phyloP scores from a whole-genome alignment of 805 yeast genomes.

The Myxozyma monticola region DNA sequence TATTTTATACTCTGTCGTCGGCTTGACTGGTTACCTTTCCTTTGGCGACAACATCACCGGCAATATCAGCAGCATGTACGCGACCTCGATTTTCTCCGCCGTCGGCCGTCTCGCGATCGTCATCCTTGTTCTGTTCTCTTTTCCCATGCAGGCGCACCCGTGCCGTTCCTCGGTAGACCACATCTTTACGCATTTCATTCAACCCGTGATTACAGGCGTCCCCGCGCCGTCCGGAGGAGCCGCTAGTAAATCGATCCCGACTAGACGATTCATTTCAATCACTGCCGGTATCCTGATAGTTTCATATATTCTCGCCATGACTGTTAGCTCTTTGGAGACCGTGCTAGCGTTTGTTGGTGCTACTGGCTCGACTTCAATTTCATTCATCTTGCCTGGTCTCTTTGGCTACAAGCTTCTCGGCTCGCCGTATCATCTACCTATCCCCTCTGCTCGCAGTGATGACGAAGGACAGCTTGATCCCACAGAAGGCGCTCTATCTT shows the following conservation, averaged over 20 bases:
- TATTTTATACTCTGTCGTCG: slow-evolving; percentile 65
- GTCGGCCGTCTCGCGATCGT: slow-evolving; percentile 81
- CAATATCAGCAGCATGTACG: slow-evolving; percentile 77
- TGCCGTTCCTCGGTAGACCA: slow-evolving; percentile 80
- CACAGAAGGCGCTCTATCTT: slow-evolving; percentile 2
- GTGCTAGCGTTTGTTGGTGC: slow-evolving; percentile 89
- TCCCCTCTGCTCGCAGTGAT: slow-evolving; percentile 14
- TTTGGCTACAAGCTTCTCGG: slow-evolving; percentile 76
- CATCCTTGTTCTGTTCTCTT: slow-evolving; percentile 75
- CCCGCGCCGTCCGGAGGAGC: slow-evolving; percentile 37
- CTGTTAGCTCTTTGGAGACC: slow-evolving; percentile 71
- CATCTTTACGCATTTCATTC: slow-evolving; percentile 40
- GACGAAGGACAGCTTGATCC: slow-evolving; percentile 14
- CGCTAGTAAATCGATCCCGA: slow-evolving; percentile 15
- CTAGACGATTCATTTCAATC: slow-evolving; percentile 40
- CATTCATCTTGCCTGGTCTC: slow-evolving; percentile 85
- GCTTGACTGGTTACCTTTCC: slow-evolving; percentile 79
- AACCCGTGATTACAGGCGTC: not conserved
- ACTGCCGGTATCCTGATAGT: slow-evolving; percentile 49
- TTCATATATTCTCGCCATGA: slow-evolving; percentile 64
- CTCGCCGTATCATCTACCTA: slow-evolving; percentile 23
- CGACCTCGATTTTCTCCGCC: slow-evolving; percentile 62
- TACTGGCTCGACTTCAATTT: slow-evolving; percentile 88
- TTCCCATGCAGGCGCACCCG: slow-evolving; percentile 88
- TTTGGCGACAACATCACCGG: slow-evolving; percentile 81